Evolutionary conservation across 169 alveolate genomes (phyloP).

Genomic region (Plasmodium relictum): DNA sequence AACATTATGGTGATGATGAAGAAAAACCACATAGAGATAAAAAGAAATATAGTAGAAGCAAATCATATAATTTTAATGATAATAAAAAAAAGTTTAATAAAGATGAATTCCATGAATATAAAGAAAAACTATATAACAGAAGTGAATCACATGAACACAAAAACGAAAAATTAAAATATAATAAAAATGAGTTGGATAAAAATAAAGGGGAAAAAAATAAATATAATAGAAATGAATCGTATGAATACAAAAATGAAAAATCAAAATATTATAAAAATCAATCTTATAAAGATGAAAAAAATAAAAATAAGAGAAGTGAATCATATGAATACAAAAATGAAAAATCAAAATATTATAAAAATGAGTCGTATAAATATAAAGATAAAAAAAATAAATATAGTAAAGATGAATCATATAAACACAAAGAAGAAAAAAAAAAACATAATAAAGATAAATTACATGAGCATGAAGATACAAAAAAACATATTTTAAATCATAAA

Average conservation of each 20-base stretch:
- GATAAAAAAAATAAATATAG: conserved; percentile 11
- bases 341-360: conserved; percentile 8
- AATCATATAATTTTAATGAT: background rate
- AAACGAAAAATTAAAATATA: background rate
- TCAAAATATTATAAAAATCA: background rate
- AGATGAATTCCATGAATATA: background rate
- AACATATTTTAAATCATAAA: background rate
- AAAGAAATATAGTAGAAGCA: background rate
- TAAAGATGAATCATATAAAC: background rate
- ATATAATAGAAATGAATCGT: background rate
- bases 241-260: conserved; percentile 16
- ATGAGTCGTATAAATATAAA: background rate
- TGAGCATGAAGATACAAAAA: background rate
- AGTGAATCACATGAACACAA: background rate
- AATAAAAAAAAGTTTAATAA: background rate
- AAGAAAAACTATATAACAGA: background rate
- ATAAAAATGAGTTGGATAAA: conserved; percentile 8
- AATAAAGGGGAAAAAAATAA: background rate
- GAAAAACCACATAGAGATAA: background rate
- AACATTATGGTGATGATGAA: conserved; percentile 11
- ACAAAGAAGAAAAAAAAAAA: background rate
- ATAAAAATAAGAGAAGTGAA: conserved; percentile 19
- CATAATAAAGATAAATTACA: background rate
- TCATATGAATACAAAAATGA: conserved; percentile 13
- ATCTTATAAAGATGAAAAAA: conserved; percentile 40